Conservation (phyloP, 2,329 filamentous ascomycete species). For the Tolypocladium endophyticum region DNA sequence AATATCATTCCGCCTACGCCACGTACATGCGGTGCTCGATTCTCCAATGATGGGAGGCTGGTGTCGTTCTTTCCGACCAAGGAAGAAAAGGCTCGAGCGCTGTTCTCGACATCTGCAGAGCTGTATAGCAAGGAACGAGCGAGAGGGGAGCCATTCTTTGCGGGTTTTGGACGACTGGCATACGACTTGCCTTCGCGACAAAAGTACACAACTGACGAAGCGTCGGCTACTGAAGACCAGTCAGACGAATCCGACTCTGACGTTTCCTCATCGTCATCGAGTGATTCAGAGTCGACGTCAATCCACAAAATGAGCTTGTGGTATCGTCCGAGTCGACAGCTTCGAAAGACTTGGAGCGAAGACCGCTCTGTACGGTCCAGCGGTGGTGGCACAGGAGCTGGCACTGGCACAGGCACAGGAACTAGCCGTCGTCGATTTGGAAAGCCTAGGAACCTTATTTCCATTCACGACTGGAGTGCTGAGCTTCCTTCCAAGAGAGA, state of each 20-base stretch:
- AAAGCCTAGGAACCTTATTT: slow-evolving; percentile 57
- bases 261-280: slow-evolving; percentile 40
- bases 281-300: slow-evolving; percentile 53
- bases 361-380: slow-evolving; percentile 48
- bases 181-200: slow-evolving; percentile 39
- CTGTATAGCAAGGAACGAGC: slow-evolving; percentile 35
- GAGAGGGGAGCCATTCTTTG: slow-evolving; percentile 45
- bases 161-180: slow-evolving; percentile 44
- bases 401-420: slow-evolving; percentile 39
- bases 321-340: slow-evolving; percentile 41
- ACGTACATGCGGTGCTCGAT: slow-evolving; percentile 48
- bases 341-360: slow-evolving; percentile 45
- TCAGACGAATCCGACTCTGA: slow-evolving; percentile 39
- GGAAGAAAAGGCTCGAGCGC: slow-evolving; percentile 45
- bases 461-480: slow-evolving; percentile 58
- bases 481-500: slow-evolving; percentile 69
- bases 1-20: slow-evolving; percentile 45
- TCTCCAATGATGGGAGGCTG: slow-evolving; percentile 51
- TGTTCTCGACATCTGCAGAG: slow-evolving; percentile 36
- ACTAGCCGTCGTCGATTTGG: slow-evolving; percentile 36
- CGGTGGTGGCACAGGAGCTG: slow-evolving; percentile 44
- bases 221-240: slow-evolving; percentile 39
- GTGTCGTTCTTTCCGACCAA: slow-evolving; percentile 62
- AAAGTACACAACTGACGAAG: slow-evolving; percentile 35
- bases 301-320: slow-evolving; percentile 47